Conservation (phyloP, 2,329 filamentous ascomycete species). For the Bipolaris victoriae region DNA sequence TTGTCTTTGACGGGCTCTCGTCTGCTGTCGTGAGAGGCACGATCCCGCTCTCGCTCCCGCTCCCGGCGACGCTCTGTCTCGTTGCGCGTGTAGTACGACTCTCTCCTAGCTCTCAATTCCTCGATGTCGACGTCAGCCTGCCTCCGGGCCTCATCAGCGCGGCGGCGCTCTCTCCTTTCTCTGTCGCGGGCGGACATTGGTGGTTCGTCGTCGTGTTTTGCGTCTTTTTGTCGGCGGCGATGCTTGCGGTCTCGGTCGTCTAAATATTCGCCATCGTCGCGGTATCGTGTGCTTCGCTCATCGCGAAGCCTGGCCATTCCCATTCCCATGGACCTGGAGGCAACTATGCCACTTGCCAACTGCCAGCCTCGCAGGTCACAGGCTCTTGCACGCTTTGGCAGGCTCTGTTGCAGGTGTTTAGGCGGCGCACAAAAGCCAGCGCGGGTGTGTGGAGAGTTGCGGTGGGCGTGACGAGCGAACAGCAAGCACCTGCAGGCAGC, state of each 20-base stretch:
- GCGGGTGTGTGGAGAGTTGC: constrained; percentile 33
- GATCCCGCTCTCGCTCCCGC: constrained; percentile 26
- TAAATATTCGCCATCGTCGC: constrained; percentile 36
- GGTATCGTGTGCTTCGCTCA: constrained; percentile 40
- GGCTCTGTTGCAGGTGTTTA: constrained; percentile 44
- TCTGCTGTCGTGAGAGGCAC: constrained; percentile 41
- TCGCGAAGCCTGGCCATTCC: constrained; percentile 45
- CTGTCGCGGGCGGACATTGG: constrained; percentile 38
- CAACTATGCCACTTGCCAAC: constrained; percentile 33
- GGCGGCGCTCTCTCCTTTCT: constrained; percentile 42
- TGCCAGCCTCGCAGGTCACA: constrained; percentile 40
- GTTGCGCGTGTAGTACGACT: constrained; percentile 48
- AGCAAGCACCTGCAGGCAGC: constrained; percentile 39
- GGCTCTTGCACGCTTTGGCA: constrained; percentile 28
- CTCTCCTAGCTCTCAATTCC: constrained; percentile 48
- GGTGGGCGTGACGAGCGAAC: constrained; percentile 39
- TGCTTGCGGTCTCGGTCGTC: constrained; percentile 39
- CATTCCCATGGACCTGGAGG: constrained; percentile 28
- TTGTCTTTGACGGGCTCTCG: constrained; percentile 36
- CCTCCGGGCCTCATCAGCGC: constrained; percentile 36
- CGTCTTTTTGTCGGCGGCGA: constrained; percentile 35
- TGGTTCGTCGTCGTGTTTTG: constrained; percentile 36
- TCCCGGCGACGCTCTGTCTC: constrained; percentile 39
- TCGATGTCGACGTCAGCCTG: constrained; percentile 49
- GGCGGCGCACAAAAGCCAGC: constrained; percentile 30